Conservation (phyloP, 2,329 filamentous ascomycete genomes). For the Epichloe sibirici region DNA sequence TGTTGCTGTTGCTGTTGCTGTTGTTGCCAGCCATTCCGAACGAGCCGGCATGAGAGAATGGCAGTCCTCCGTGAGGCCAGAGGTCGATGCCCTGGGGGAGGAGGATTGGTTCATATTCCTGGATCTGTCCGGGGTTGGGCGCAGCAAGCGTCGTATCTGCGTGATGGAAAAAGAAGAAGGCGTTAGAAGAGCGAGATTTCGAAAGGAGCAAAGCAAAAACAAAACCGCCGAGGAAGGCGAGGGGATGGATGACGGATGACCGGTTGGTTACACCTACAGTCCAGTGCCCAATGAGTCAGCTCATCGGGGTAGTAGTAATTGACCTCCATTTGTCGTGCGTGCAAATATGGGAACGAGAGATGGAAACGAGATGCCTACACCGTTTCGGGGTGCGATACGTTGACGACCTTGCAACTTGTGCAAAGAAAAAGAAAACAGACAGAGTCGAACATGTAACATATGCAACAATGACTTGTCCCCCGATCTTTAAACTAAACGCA, state of each 20-base stretch:
- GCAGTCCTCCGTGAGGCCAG: background rate
- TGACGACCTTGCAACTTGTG: no score
- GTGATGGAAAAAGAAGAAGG: background rate
- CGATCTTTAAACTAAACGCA: no score
- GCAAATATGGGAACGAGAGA: background rate
- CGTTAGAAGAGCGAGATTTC: background rate
- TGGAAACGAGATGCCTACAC: no score
- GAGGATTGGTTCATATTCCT: background rate
- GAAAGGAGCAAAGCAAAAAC: background rate
- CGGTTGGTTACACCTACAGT: background rate
- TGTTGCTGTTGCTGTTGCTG: no score
- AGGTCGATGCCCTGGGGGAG: background rate
- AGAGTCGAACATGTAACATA: background rate
- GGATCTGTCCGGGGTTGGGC: background rate
- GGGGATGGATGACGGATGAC: background rate
- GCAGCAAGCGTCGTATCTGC: background rate
- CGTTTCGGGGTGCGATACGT: no score
- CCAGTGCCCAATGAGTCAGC: background rate
- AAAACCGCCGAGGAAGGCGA: background rate
- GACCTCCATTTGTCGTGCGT: background rate
- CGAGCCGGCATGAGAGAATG: background rate
- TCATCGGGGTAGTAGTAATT: background rate
- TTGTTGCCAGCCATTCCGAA: background rate
- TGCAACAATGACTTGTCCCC: no score
- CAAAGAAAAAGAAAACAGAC: background rate